Base-by-base conservation (phyloP, 2,329 filamentous ascomycete species). In the Ophiostoma ulmi region DNA sequence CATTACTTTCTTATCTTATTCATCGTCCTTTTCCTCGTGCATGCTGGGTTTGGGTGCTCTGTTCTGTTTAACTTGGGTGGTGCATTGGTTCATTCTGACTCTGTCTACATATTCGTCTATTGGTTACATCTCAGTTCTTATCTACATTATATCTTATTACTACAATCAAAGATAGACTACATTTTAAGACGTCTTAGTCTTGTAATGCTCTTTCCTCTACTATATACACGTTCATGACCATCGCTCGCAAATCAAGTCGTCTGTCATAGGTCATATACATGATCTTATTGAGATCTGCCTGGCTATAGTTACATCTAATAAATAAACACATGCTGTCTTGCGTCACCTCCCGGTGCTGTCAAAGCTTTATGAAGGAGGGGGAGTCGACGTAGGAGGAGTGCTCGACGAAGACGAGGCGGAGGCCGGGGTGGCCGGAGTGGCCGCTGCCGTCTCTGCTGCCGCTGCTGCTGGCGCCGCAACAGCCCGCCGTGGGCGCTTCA, bases 401-500 rank as follows among this genome's bases (percentile, higher is more conserved):
- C 44, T 20, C 44, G 44, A n/a, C 6, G 44, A n/a, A 6, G 44
- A n/a, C 17, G 44, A 31, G 31, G 31, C 3, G 31, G 31, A 31
- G 31, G 31, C 20, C 3, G 44, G 17, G 1, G 44, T 20, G 7
- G 63, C 22, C 36, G 35, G 3, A 17, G 39, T 3, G 22, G 65
- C 8, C 13, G 41, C 14, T 11, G 66, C 10, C 44, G 66, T 5
- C 31, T 26, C 14, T 36, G 66, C 48, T 38, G 69, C 39, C 5
- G 65, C n/a, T 26, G 35, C 63, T 13, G 22, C 44, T 1, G 14
- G 66, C 38, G 44, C 17, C 17, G 17, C 44, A n/a, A 65, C 36
- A 14, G 20, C 63, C 4, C 65, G 65, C 80, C 93, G 87, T 67
- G 94, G 91, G 76, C 89, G 88, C 84, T 93, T 95, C 78, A 99